Base-by-base conservation (phyloP, 345 rosid genomes). In the Citrus maxima region DNA sequence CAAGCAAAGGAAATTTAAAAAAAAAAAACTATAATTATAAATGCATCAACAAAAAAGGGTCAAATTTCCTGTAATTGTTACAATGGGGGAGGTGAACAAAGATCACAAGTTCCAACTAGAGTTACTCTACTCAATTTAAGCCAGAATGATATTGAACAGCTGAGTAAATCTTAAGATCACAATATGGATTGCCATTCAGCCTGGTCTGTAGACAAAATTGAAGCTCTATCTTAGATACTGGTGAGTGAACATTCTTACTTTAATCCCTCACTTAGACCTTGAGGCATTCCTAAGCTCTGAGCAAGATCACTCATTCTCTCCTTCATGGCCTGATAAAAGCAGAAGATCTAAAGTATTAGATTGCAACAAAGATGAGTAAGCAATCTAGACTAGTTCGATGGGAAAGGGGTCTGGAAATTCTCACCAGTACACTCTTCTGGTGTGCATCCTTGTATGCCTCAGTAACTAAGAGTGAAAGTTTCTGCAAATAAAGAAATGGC, bases 391-490 rank as follows among this genome's bases (percentile, higher is more conserved):
- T 63, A 55, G 9, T 32, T 10, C 7, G 58, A n/a, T 54, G 14
- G 56, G 13, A 6, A 22, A 59, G 51, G 21, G 63, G 34, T 54
- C 25, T 0, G 19, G 19, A 54, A 73, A 55, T 79, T 28, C 69
- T 88, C 67, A 90, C 98, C 95, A 73, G 90, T 5, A 93, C 94
- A 73, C 97, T 93, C 82, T 95, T 95, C 79, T 92, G 90, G 82
- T 95, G 95, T 49, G 98, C 98, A 58, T 93, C 97, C 80, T 90
- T 92, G 97, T 93, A 95, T 59, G 98, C 98, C 75, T 95, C 95
- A 7, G 90, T 92, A 35, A 92, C 94, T 72, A 92, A 80, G 71
- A 88, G 84, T 21, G 98, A 92, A 8, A 95, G 89, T 83, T 92
- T 91, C 95, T 95, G 90, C 89, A 83, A 10, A 66, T 54, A 56